Evolutionary conservation across 192 early-diverging fungal genomes (phyloP).

Genomic region (Dissophora ornata): DNA sequence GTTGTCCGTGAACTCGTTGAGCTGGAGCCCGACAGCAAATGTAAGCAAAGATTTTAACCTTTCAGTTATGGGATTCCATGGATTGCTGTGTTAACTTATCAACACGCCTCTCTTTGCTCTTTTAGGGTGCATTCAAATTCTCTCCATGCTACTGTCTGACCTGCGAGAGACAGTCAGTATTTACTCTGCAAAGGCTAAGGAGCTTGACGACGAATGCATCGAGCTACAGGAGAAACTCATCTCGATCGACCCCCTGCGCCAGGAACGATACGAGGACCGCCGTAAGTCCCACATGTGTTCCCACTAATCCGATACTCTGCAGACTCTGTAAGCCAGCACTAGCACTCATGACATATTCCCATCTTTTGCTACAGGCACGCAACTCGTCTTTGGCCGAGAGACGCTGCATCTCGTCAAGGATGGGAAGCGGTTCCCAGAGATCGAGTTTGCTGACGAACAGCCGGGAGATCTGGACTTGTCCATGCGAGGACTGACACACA

Average conservation of each 20-base stretch:
- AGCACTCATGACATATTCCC: not conserved
- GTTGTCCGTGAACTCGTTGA: conserved; percentile 76
- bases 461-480: conserved; percentile 30
- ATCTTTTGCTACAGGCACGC: conserved; percentile 13
- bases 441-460: conserved; percentile 28
- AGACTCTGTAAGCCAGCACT: not conserved
- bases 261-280: conserved; percentile 66
- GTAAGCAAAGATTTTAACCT: conserved; percentile 54
- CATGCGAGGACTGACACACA: conserved; percentile 48
- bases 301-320: no score
- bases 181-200: conserved; percentile 30
- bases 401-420: conserved; percentile 37
- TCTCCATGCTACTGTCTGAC: conserved; percentile 33
- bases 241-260: conserved; percentile 64
- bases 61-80: not conserved
- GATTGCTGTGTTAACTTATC: not conserved
- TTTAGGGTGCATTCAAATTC: conserved; percentile 46
- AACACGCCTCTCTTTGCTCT: not conserved
- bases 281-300: conserved; percentile 55
- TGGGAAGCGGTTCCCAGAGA: conserved; percentile 29
- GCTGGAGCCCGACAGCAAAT: conserved; percentile 86
- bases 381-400: conserved; percentile 52
- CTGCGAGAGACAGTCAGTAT: conserved; percentile 26
- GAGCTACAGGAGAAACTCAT: conserved; percentile 62
- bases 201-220: conserved; percentile 55